Base-by-base conservation (phyloP, 345 rosid genomes). In the Arabidopsis arenosa region DNA sequence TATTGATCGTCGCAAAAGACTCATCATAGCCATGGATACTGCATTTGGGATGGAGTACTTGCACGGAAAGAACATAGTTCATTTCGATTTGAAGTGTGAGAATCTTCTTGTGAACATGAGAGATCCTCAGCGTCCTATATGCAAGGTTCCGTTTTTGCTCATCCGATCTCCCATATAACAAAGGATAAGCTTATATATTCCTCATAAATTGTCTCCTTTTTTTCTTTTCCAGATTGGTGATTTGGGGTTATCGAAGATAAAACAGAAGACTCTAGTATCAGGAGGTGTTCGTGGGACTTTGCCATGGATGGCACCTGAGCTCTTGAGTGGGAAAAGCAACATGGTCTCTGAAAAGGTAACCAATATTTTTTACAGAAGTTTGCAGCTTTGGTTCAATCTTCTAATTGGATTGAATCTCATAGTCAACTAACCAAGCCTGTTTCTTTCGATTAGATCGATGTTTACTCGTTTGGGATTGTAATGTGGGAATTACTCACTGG, bases 261-360 rank as follows among this genome's bases (percentile, higher is more conserved):
- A 88, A 79, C 99, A 92, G 72, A 90, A 92, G 70, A 95, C 99
- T 0, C 71, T 95, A 72, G 99, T 95, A 36, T 95, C 99, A 0
- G 99, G 99, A 64, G 99, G 99, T 81, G 97, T 95, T 68, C 98
- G 99, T 39, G 99, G 99, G 67, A 95, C 99, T 63, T 80, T 95
- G 66, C 99, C 99, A 35, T 95, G 99, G 99, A 95, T 95, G 97
- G 99, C 99, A 62, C 99, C 99, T 59, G 99, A 95, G 86, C 97
- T 95, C 63, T 81, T 95, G 72, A 95, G 99, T 73, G 97, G 97
- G 54, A 95, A 95, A 89, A 90, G 90, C 75, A 87, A 89, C 73
- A 95, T 95, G 99, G 98, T 95, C 45, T 82, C 99, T 30, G 99
- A 95, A 73, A 92, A 95, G 99, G 99, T 95, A 60, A 59, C 21